Conservation (phyloP, 176 grass and related monocot species). For the Calamus simplicifolius region DNA sequence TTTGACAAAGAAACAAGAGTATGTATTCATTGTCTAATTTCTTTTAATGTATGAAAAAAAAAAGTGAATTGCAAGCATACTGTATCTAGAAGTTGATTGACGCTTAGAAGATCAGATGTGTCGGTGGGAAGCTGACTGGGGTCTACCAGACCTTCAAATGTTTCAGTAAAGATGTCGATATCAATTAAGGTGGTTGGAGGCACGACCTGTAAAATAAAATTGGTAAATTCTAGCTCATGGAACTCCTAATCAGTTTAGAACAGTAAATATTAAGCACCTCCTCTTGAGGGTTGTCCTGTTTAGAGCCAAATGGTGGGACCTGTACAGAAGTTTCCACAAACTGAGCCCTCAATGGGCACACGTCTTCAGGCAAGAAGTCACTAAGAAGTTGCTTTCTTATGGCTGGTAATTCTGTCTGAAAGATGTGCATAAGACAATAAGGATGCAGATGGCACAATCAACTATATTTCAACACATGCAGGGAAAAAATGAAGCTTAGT, state of each 20-base stretch:
- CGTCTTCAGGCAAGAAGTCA: constrained; percentile 89
- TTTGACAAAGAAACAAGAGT: too few relatives aligned
- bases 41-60: not conserved
- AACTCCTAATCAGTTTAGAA: not conserved
- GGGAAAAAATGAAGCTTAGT: too few relatives aligned
- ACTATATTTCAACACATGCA: too few relatives aligned
- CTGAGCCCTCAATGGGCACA: constrained; percentile 64
- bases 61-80: constrained; percentile 31
- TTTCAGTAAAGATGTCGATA: constrained; percentile 62
- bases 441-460: constrained; percentile 10
- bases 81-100: constrained; percentile 84
- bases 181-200: constrained; percentile 45
- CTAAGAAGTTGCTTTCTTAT: constrained; percentile 69
- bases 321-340: constrained; percentile 48
- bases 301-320: constrained; percentile 28
- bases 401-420: constrained; percentile 66
- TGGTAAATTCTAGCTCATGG: constrained; percentile 1
- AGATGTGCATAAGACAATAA: constrained; percentile 9
- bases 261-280: constrained; percentile 7
- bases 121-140: constrained; percentile 24
- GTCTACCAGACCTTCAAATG: constrained; percentile 51
- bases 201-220: constrained; percentile 41
- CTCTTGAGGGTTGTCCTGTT: constrained; percentile 49
- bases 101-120: constrained; percentile 60
- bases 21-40: too few relatives aligned